phyloP scores from a whole-genome alignment of 495 filamentous ascomycete species.

The Tuber calosporum region DNA sequence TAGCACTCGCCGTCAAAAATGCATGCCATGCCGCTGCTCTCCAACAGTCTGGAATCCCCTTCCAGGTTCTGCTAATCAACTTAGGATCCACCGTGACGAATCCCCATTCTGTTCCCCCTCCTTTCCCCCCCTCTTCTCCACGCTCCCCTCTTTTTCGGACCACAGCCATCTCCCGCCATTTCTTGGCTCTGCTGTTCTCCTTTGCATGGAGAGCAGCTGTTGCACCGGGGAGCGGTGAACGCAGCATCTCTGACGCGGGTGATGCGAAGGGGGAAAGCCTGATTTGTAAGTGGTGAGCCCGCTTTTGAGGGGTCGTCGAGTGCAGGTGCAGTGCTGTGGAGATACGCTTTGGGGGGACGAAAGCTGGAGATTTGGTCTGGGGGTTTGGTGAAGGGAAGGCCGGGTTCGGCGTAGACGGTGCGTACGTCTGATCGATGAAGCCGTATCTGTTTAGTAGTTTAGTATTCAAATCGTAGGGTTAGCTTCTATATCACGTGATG shows the following conservation, averaged over 20 bases:
- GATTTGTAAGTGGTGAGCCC: constrained; percentile 43
- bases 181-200: constrained; percentile 78
- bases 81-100: constrained; percentile 82
- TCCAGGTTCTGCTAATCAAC: constrained; percentile 87
- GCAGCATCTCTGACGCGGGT: constrained; percentile 41
- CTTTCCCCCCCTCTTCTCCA: constrained; percentile 44
- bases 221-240: constrained; percentile 29
- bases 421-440: constrained; percentile 63
- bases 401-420: constrained; percentile 31
- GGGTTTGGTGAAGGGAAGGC: constrained; percentile 6
- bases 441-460: constrained; percentile 58
- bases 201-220: constrained; percentile 56
- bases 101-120: constrained; percentile 81
- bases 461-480: constrained; percentile 6
- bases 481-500: constrained; percentile 25
- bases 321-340: constrained; percentile 39
- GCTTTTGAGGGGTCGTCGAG: constrained; percentile 38
- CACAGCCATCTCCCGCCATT: constrained; percentile 96
- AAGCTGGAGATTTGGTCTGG: constrained; percentile 38
- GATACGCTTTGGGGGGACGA: constrained; percentile 44
- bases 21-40: constrained; percentile 88
- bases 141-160: constrained; percentile 46
- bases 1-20: constrained; percentile 80
- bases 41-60: constrained; percentile 97
- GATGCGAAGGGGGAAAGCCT: constrained; percentile 28